Base-by-base conservation (phyloP, 1,139 yeast genomes). In the Entelexis paramagnoliae region DNA sequence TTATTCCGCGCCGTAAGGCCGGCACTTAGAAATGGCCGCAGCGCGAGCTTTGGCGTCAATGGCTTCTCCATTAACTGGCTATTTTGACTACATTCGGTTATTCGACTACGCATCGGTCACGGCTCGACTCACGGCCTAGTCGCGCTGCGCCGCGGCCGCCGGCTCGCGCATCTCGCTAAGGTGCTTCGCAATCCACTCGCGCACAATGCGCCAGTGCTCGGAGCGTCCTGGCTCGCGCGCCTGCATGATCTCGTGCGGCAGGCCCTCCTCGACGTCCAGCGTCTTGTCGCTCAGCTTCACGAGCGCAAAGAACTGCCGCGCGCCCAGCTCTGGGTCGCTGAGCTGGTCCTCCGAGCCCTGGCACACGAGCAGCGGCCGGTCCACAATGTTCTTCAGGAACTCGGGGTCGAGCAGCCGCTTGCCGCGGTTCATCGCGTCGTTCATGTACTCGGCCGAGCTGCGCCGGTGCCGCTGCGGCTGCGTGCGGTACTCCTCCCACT, bases 361-460 rank as follows among this genome's bases (percentile, higher is more conserved):
- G 51, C 76, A 60, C 11, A 83, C 67, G 39, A 80, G 66, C 3
- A 80, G 62, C 35, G 81, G 64, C 62, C 75, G 60, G 60, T 69
- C 63, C 54, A 73, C 72, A 58, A 75, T 76, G 53, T 72, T 68
- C 24, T 69, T 56, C 32, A 73, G 77, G 58, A 71, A 69, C 2
- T 69, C 69, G 4, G 73, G 67, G 38, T 72, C 67, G 50, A 73
- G 64, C 55, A 83, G 70, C 33, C 68, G 67, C 59, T 72, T 72
- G 11, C 93, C 93, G 51, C 94, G 73, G 22, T 64, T 66, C 46
- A 86, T 64, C 74, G 86, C 81, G 59, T 82, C 95, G 63, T 78
- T 67, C 56, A 81, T 69, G 64, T 77, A 77, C 51, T 72, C 68
- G 35, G 78, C 68, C 0, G 80, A 68, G 32, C 80, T 77, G 29